Base-by-base conservation (phyloP, 2,329 filamentous ascomycete species). In the Cladobotryum protrusum region DNA sequence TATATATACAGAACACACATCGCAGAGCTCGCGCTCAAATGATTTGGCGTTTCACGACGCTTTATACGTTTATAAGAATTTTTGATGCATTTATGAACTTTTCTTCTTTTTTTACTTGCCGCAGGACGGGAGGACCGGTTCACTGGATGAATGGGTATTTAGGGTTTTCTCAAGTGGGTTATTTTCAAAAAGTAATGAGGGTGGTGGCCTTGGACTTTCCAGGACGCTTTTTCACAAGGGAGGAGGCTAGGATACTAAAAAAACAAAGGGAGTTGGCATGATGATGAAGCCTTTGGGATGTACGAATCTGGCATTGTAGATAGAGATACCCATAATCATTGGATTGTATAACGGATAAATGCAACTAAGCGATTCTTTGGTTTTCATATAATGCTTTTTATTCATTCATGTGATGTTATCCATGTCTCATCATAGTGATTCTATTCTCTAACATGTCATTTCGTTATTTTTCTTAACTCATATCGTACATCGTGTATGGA, bases 251-350 rank as follows among this genome's bases (percentile, higher is more conserved):
- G 36, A 20, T 13, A 32, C 20, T 11, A 20, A 19, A 47, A 36
- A 11, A 51, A 4, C 41, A 47, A 34, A 20, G 41, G 8, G 44
- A 51, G 40, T 35, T 49, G 46, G 51, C 33, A 48, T 47, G 41
- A 45, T 41, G 45, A 58, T 46, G 53, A 51, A 50, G 43, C 50
- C 48, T 43, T 45, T 29, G 7, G 24, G 24, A 29, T 29, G 24
- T 29, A 29, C 3, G 6, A 29, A 29, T 34, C 39, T 42, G 5
- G 9, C 34, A 44, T 45, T 61, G 60, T 61, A 57, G 55, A 64
- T 63, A 64, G 58, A 63, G 61, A 64, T 64, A 64, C 62, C 62
- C 62, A 61, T 45, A 29, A 40, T 59, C 55, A 56, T 57, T 50
- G 49, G 48, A 46, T 36, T 44, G 53, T 56, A 54, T 50, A 56